Base-by-base conservation (phyloP, 2,329 filamentous ascomycete genomes). In the Clonostachys byssicola region DNA sequence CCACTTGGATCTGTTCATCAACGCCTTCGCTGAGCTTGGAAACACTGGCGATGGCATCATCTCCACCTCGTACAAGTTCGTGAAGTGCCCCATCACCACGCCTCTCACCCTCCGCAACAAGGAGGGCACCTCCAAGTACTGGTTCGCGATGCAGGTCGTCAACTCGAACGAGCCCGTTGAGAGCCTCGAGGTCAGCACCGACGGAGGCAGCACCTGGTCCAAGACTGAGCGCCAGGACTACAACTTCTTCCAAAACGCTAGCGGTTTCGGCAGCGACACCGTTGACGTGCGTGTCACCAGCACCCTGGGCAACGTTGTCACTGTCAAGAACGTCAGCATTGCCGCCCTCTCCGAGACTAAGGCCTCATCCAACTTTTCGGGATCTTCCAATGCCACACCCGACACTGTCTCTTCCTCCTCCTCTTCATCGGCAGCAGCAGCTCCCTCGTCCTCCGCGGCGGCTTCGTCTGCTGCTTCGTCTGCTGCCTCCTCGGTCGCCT, bases 241-340 rank as follows among this genome's bases (percentile, higher is more conserved):
- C 60, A 80, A 86, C 70, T 86, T 74, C 66, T 86, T 86, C 42
- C 75, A 85, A 70, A 73, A 82, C 54, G 48, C 66, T 1, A 67
- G 70, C 48, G 83, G 83, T 0, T 83, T 81, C 54, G 77, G 80
- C 1, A 73, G 71, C 1, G 62, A 69, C 9, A 72, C 61, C 4
- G 78, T 85, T 2, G 71, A 77, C 52, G 69, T 86, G 35, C 73
- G 71, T 50, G 69, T 85, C 36, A 85, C 80, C 1, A 74, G 75
- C 50, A 58, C 65, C 4, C 70, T 69, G 40, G 81, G 82, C 1
- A 67, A 71, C 52, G 68, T 57, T 0, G 66, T 85, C 12, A 63
- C 69, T 7, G 73, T 84, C 8, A 75, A 74, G 51, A 61, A 67
- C 17, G 77, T 85, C 3, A 65, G 65, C 14, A 63, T 79, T 36